Evolutionary conservation across 2,329 filamentous ascomycete genomes (phyloP), one percentile per base, ranked within the genome.

Genomic region (Septoria petroselini): DNA sequence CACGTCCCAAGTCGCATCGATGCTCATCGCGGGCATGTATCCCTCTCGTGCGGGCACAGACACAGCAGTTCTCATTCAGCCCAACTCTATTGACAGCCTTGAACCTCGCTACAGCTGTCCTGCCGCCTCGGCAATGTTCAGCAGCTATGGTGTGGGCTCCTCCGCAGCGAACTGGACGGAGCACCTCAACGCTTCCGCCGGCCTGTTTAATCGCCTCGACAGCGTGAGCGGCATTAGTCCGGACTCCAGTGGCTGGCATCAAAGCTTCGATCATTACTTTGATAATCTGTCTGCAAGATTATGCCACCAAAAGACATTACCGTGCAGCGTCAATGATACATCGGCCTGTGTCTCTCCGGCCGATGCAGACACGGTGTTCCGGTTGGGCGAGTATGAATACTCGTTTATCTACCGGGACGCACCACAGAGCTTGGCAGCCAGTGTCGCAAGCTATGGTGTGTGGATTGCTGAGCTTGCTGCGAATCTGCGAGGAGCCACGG

Each of bases 321-420:
- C 87, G 0, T 91, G 87, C 70, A 80, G 78, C 54, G 66, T 55
- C 46, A 76, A 76, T 53, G 74, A 77, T 45, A 70, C 67, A 0
- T 57, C 70, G 0, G 68, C 71, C 0, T 91, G 88, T 63, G 71
- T 91, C 33, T 78, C 78, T 2, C 81, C 82, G 59, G 67, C 70
- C 0, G 71, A 83, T 35, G 83, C 86, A 2, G 75, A 91, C 50
- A 70, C 78, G 1, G 86, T 91, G 6, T 91, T 89, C 66, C 78
- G 88, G 6, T 68, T 91, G 0, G 88, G 87, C 0, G 77, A 90
- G 59, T 91, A 86, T 75, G 88, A 93, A 67, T 93, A 93, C 71
- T 83, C 79, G 11, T 85, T 84, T 62, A 80, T 89, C 46, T 89
- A 89, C 68, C 85, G 88, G 47, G 85, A 86, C 58, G 73, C 80